phyloP scores from a whole-genome alignment of 2,329 filamentous ascomycete species.

The Paecilomyces dactylethromorphus region DNA sequence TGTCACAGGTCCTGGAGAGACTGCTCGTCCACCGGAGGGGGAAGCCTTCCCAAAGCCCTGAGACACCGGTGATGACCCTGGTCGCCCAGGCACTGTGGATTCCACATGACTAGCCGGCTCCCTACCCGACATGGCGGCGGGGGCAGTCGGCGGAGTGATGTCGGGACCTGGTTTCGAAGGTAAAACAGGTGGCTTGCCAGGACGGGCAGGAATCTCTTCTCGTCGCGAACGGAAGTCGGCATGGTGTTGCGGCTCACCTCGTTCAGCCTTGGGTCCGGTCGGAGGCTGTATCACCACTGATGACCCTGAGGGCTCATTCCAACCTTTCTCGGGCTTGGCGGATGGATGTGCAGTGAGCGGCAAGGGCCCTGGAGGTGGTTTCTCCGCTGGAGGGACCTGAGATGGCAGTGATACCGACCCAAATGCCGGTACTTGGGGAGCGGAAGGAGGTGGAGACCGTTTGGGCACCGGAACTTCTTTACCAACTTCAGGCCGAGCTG shows the following conservation, averaged over 20 bases:
- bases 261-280: conserved; percentile 39
- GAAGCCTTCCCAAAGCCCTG: conserved; percentile 18
- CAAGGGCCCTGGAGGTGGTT: conserved; percentile 11
- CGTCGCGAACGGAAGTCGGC: conserved; percentile 19
- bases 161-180: conserved; percentile 18
- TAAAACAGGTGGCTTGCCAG: conserved; percentile 13
- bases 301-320: conserved; percentile 11
- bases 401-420: conserved; percentile 29
- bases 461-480: conserved; percentile 23
- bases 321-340: conserved; percentile 17
- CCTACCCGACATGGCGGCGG: conserved; percentile 26
- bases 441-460: conserved; percentile 31
- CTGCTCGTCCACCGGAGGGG: conserved; percentile 17
- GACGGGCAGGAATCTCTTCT: conserved; percentile 20
- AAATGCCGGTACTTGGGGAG: conserved; percentile 38
- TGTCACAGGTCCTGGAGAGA: conserved; percentile 26
- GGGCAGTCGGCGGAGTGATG: conserved; percentile 29
- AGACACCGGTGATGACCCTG: conserved; percentile 15
- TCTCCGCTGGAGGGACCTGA: conserved; percentile 14
- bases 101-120: conserved; percentile 17
- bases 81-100: conserved; percentile 10
- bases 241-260: conserved; percentile 17
- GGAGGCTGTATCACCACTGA: conserved; percentile 28
- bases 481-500: conserved; percentile 17
- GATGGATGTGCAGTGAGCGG: conserved; percentile 2